Evolutionary conservation across 306 rosid genomes (phyloP).

Genomic region (Cyclanthera cordifolia): DNA sequence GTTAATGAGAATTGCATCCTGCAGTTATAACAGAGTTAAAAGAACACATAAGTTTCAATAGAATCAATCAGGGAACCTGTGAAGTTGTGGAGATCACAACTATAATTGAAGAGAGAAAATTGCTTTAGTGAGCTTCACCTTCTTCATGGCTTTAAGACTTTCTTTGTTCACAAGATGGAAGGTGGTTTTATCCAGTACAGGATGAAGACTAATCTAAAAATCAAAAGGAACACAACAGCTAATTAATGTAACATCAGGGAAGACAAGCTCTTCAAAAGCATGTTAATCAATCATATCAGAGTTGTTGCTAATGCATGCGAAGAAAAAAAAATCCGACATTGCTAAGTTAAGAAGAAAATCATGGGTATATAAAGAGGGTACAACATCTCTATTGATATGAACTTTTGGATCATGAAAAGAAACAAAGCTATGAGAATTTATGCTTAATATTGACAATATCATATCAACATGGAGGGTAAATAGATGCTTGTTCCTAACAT

Average conservation of each 20-base stretch:
- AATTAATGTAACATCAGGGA: background rate
- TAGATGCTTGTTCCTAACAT: no score
- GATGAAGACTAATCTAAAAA: slow-evolving; percentile 91
- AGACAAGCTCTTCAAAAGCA: background rate
- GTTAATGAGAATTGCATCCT: slow-evolving; percentile 92
- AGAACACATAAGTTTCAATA: background rate
- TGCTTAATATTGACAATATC: no score
- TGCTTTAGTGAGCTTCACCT: slow-evolving; percentile 34
- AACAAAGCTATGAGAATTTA: no score
- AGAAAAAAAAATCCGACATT: no score
- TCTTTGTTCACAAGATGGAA: slow-evolving; percentile 94
- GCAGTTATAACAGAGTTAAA: slow-evolving; percentile 6
- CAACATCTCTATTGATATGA: no score
- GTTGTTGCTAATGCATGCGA: no score
- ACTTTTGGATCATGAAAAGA: no score
- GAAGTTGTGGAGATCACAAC: background rate
- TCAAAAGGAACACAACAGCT: slow-evolving; percentile 11
- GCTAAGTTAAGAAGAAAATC: no score
- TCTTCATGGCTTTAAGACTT: slow-evolving; percentile 73
- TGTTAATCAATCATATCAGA: background rate
- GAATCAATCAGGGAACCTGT: background rate
- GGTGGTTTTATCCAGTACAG: slow-evolving; percentile 83
- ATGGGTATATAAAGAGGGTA: no score
- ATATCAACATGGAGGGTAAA: no score
- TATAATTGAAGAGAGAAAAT: slow-evolving; percentile 1